Evolutionary conservation across 2,329 filamentous ascomycete species (phyloP), one percentile per base, ranked within the genome.

Genomic region (Penicillium glabrum): DNA sequence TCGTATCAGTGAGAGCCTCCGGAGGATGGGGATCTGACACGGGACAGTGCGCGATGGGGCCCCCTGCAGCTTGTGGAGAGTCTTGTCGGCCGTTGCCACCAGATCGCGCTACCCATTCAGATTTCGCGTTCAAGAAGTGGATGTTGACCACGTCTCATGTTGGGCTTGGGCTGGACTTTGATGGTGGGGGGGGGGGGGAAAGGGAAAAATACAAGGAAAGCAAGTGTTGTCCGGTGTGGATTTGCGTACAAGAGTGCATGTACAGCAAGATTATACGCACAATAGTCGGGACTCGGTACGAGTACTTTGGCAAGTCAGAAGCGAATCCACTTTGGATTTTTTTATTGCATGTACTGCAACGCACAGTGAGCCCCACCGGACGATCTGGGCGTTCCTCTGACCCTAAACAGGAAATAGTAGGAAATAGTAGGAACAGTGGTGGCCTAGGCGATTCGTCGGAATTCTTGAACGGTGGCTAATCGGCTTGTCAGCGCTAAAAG

Each of bases 11-110:
- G 56, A 51, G 55, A 63, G 57, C 57, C 54, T 57, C 51, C 52
- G 50, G 55, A 61, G 59, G 58, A 59, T 53, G 58, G 46, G 53
- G 50, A 56, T 55, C 52, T 53, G 33, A 58, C 58, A 58, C 60
- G 54, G 55, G 57, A 60, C 39, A 58, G 46, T 58, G 57, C 57
- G 52, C 48, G 52, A 46, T 33, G 50, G 52, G 56, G 51, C 47
- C 50, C 54, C 54, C 58, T 61, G 53, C 60, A 61, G 57, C 43
- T 51, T 39, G 52, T 53, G 52, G 54, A 54, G 55, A 39, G 46
- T 43, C 24, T 44, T 33, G 46, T 39, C 46, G 52, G 53, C 50
- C 61, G 56, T 64, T 64, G 56, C 57, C 60, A 62, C 60, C 51
- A 63, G 58, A 64, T 64, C 60, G 56, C 46, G 53, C 52, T 45